Evolutionary conservation across 495 filamentous ascomycete genomes (phyloP), one percentile per base, ranked within the genome.

Genomic region (Penicillium silybi): DNA sequence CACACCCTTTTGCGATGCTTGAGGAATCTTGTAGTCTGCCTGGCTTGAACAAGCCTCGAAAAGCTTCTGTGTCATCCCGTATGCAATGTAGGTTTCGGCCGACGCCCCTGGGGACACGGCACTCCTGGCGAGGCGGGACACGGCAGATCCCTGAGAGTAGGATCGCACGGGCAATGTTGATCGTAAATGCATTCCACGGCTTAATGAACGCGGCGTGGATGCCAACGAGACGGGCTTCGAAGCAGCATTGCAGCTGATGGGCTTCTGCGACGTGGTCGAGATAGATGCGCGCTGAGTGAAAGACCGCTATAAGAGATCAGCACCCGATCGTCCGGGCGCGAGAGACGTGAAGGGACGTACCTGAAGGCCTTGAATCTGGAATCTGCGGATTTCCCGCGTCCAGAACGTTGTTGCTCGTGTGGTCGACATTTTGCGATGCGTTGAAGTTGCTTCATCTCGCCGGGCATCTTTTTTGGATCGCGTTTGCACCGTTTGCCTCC

Each of bases 1-100:
- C 0, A 55, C 71, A 2, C 80, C 75, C 58, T 80, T 80, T 56
- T 76, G 71, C 32, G 78, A 69, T 27, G 68, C 59, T 46, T 82
- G 72, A 2, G 82, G 76, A 46, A 91, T 86, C 15, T 66, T 73
- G 63, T 97, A 97, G 40, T 82, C 81, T 34, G 86, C 91, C 61
- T 91, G 87, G 22, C 58, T 67, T 7, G 85, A 81, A 67, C 92
- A 96, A 56, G 86, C 79, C 56, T 87, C 85, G 64, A 88, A 89
- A 19, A 96, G 75, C 44, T 79, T 76, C 69, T 93, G 84, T 18
- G 90, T 95, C 46, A 84, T 81, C 48, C 81, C 82, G 60, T 88
- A 90, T 13, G 88, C 87, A 26, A 86, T 74, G 63, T 93, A 95
- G 2, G 83, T 85, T 52, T 88, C 84, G 10, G 79, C 79, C 0